These are phyloP conservation scores for Cucurbita pepo DNA, from an alignment of 306 rosid genomes.

Conservation along the genomic window DNA sequence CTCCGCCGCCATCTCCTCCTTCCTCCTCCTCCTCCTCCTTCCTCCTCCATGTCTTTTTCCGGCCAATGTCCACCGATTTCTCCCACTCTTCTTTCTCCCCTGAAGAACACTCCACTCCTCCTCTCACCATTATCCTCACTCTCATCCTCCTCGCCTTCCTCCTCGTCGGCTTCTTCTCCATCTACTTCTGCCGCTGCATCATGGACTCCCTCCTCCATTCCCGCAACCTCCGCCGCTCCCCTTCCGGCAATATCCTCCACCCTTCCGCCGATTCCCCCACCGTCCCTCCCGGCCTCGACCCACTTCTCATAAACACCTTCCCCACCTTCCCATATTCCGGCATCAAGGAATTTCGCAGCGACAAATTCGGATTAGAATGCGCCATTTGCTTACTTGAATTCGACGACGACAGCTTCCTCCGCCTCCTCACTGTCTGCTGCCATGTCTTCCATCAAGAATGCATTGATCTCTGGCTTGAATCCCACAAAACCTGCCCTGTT, in stretches of 20 bases:
- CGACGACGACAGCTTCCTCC: conserved; percentile 37
- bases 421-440: conserved; percentile 36
- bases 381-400: conserved; percentile 61
- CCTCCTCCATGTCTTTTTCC: background rate
- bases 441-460: conserved; percentile 74
- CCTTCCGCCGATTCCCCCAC: conserved; percentile 4
- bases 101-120: conserved; percentile 5
- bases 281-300: conserved; percentile 31
- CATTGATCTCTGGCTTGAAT: conserved; percentile 61
- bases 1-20: background rate
- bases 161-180: conserved; percentile 26
- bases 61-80: background rate
- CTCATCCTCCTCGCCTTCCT: conserved; percentile 25
- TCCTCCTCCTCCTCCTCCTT: background rate
- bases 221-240: conserved; percentile 17
- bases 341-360: conserved; percentile 34
- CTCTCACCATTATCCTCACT: conserved; percentile 27
- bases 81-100: background rate
- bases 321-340: conserved; percentile 41
- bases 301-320: conserved; percentile 22
- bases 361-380: conserved; percentile 30
- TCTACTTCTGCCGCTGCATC: conserved; percentile 34
- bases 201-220: conserved; percentile 9
- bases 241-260: conserved; percentile 15
- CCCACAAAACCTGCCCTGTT: conserved; percentile 67